These are phyloP conservation scores for Huiozyma sinensis DNA, from an alignment of 805 yeast genomes.

Conservation along the genomic window DNA sequence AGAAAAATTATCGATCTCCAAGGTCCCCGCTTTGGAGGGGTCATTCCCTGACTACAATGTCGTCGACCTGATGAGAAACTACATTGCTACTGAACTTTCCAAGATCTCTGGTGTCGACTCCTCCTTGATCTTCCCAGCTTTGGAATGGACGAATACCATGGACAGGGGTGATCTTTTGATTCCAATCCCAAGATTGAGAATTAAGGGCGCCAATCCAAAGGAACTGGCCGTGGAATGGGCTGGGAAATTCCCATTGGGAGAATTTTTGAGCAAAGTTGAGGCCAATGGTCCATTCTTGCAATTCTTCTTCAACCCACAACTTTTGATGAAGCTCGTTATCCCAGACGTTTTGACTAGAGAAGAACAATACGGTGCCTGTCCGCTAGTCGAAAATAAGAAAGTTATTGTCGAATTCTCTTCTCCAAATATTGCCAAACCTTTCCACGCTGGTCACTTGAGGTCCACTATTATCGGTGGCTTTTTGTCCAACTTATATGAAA, in stretches of 20 bases:
- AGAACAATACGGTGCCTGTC: constrained; percentile 57
- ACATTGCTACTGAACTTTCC: constrained; percentile 70
- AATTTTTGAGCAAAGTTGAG: constrained; percentile 54
- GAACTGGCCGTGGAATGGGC: constrained; percentile 70
- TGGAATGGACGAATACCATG: constrained; percentile 75
- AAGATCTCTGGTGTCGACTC: constrained; percentile 62
- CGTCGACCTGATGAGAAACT: constrained; percentile 81
- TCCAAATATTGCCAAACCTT: constrained; percentile 97
- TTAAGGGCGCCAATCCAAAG: constrained; percentile 69
- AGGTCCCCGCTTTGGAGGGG: constrained; percentile 38
- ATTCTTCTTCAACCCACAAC: constrained; percentile 62
- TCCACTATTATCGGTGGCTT: constrained; percentile 97
- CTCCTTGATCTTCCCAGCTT: constrained; percentile 63
- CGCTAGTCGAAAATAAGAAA: constrained; percentile 61
- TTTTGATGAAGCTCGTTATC: constrained; percentile 56
- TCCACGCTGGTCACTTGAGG: constrained; percentile 97
- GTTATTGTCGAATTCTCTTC: constrained; percentile 84
- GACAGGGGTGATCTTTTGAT: constrained; percentile 88
- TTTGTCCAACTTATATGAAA: constrained; percentile 78
- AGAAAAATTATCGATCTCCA: constrained; percentile 26
- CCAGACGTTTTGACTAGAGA: constrained; percentile 56
- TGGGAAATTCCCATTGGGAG: constrained; percentile 57
- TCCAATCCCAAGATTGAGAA: constrained; percentile 86
- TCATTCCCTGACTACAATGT: constrained; percentile 73
- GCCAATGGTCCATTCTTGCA: constrained; percentile 88